Base-by-base conservation (phyloP, 139 green algal genomes). In the Chlorella sp. region DNA sequence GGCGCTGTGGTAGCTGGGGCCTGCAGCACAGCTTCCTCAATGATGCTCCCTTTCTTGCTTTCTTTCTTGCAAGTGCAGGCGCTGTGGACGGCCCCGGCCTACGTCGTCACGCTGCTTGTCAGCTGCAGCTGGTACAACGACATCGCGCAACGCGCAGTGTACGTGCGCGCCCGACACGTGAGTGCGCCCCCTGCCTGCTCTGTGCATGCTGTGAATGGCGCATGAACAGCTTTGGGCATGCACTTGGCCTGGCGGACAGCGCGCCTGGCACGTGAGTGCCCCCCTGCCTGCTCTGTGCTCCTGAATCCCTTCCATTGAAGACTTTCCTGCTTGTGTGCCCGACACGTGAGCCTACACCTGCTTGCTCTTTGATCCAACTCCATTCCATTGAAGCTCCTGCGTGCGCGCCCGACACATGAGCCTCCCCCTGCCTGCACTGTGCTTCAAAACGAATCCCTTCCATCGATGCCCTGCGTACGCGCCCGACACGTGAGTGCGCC, bases 51-150 rank as follows among this genome's bases (percentile, higher is more conserved):
- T n/a, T n/a, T n/a, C n/a, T n/a, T n/a, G n/a, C n/a, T n/a, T n/a
- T n/a, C n/a, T n/a, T n/a, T n/a, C n/a, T n/a, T 55, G 10, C 17
- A 55, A 10, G 42, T 17, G 17, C 65, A 83, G 24, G 55, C 81
- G 69, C 32, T 91, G n/a, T 95, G 90, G 90, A 78, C 94, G 64
- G 65, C 89, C 62, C 90, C 90, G 2, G 83, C 83, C 24, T 95
- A 95, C 60, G 35, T 75, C 50, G 74, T 91, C 33, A 90, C 80
- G 49, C 68, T 93, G 3, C 31, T 91, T 0, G 80, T 94, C 71
- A 95, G 86, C 81, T 90, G 80, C 76, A 77, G 84, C 5, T 89
- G 82, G 78, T 93, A 93, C 61, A 80, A 85, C 31, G 85, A 93
- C 60, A 81, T 93, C 4, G 87, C 88, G 27, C 72, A 35, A 6